phyloP scores from a whole-genome alignment of 139 green algal species.

The Chloropicon primus region DNA sequence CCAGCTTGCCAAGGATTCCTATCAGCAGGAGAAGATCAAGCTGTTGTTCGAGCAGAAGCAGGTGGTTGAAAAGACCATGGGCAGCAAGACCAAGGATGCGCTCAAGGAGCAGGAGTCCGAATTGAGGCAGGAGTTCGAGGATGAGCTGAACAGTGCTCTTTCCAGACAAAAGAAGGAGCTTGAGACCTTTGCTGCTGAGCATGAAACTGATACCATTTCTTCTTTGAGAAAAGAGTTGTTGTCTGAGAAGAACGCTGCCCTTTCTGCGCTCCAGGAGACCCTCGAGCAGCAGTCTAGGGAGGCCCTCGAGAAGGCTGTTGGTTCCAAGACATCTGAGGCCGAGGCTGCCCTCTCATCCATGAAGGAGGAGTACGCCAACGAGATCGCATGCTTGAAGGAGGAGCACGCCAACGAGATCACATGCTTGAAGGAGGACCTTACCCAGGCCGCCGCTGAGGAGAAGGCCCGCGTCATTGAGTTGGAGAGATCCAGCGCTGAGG shows the following conservation, averaged over 20 bases:
- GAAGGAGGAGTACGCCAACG: background rate
- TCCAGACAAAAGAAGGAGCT: background rate
- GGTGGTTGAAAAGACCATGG: background rate
- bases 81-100: background rate
- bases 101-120: background rate
- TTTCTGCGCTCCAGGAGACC: background rate
- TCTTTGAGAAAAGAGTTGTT: background rate
- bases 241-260: background rate
- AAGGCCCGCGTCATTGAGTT: background rate
- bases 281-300: background rate
- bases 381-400: background rate
- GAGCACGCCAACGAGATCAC: background rate
- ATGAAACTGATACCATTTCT: background rate
- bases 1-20: background rate
- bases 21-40: background rate
- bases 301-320: background rate
- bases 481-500: background rate
- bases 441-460: background rate
- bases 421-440: background rate
- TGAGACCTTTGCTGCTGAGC: background rate
- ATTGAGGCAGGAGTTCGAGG: background rate
- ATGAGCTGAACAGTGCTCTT: background rate
- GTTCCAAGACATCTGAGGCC: background rate
- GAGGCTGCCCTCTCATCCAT: background rate
- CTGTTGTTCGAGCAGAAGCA: background rate